Conservation (phyloP, 176 grass and related monocot species). For the Aegilops longissima region DNA sequence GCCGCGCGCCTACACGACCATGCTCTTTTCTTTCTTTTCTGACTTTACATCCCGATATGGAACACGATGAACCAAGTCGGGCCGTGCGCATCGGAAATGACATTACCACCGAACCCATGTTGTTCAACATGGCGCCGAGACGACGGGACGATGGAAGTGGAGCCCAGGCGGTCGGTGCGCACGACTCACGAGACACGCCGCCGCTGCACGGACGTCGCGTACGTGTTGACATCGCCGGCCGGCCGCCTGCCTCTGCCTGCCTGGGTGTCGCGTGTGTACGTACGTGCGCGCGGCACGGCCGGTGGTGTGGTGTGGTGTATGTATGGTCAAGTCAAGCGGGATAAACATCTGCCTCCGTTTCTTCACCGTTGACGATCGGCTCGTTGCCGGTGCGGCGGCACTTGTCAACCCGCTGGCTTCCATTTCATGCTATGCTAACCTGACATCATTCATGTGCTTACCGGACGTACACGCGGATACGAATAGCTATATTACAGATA, state of each 20-base stretch:
- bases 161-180: not conserved
- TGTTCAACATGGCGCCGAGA: too few relatives aligned
- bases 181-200: not conserved
- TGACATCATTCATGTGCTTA: not conserved
- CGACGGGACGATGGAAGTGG: too few relatives aligned
- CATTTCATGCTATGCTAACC: not conserved
- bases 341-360: constrained; percentile 9
- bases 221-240: not conserved
- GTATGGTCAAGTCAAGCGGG: not conserved
- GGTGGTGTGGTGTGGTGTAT: not conserved
- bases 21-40: not conserved
- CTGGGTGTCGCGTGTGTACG: not conserved
- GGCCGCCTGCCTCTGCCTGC: not conserved
- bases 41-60: not conserved
- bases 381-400: not conserved
- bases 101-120: too few relatives aligned
- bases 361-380: not conserved
- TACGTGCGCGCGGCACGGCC: not conserved
- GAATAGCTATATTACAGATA: too few relatives aligned
- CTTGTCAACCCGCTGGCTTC: not conserved
- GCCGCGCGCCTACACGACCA: not conserved
- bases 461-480: too few relatives aligned
- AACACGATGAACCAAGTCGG: not conserved
- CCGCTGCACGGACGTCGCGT: not conserved
- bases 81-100: not conserved